These are phyloP conservation scores for Xylariaceae sp. DNA, from an alignment of 2,329 filamentous ascomycete genomes.

Conservation along the genomic window DNA sequence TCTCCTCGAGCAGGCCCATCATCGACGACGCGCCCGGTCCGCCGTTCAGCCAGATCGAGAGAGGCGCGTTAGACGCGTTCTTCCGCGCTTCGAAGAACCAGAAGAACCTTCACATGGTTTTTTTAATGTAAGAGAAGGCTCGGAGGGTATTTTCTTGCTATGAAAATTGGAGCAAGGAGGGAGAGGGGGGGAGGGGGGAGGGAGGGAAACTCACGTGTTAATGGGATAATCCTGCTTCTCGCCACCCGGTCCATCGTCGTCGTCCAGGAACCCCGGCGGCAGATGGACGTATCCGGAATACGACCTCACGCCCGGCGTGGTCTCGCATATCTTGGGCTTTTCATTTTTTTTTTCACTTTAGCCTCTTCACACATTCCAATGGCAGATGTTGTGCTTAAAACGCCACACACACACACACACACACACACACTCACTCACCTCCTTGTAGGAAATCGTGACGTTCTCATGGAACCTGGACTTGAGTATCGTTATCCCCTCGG, in stretches of 20 bases:
- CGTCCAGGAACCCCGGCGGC: constrained; percentile 37
- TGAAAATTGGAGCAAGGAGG: too few relatives aligned
- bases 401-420: too few relatives aligned
- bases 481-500: constrained; percentile 40
- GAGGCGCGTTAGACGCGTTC: constrained; percentile 27
- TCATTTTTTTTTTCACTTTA: not conserved
- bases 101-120: too few relatives aligned
- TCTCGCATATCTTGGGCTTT: constrained; percentile 52
- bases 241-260: constrained; percentile 40
- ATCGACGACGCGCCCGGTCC: constrained; percentile 53
- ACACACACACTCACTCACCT: constrained; percentile 32
- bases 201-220: too few relatives aligned
- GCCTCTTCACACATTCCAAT: not conserved
- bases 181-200: too few relatives aligned
- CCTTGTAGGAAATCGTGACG: constrained; percentile 57
- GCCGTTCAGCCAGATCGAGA: constrained; percentile 55
- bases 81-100: constrained; percentile 34
- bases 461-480: constrained; percentile 51
- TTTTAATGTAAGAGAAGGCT: too few relatives aligned
- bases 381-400: not conserved
- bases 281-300: constrained; percentile 57
- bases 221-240: constrained; percentile 40
- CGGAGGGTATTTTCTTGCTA: too few relatives aligned
- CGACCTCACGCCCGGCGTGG: constrained; percentile 50
- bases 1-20: constrained; percentile 44